These are phyloP conservation scores for Trichoderma asperelloides DNA, from an alignment of 495 filamentous ascomycete genomes.

Conservation along the genomic window DNA sequence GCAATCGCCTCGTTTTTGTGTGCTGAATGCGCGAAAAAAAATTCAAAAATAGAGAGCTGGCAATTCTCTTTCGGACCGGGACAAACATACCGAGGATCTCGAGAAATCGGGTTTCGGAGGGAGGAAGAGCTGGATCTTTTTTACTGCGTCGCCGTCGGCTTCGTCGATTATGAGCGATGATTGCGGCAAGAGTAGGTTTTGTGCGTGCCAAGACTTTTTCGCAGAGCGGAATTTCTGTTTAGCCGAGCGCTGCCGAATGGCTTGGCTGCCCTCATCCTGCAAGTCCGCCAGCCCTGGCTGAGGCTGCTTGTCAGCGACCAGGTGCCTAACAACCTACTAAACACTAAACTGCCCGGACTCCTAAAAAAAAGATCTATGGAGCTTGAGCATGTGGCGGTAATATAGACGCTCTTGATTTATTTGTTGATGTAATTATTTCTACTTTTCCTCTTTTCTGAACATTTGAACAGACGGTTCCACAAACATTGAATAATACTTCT, in stretches of 20 bases:
- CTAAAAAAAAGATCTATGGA: too few species aligned
- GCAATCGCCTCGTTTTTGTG: background rate
- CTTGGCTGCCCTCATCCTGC: background rate
- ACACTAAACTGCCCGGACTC: too few species aligned
- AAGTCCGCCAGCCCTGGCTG: background rate
- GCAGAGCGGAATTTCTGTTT: constrained; percentile 2
- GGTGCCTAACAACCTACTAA: too few species aligned
- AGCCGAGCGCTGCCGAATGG: background rate
- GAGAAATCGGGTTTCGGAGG: background rate
- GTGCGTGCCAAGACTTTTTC: constrained; percentile 14
- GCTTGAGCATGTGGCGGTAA: too few species aligned
- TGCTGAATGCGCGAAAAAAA: background rate
- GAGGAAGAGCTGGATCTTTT: background rate
- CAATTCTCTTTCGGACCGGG: background rate
- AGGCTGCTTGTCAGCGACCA: too few species aligned
- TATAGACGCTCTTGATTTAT: too few species aligned
- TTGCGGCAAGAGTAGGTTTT: constrained; percentile 10
- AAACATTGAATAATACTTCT: too few species aligned
- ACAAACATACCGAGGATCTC: background rate
- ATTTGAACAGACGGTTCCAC: too few species aligned
- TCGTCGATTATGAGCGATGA: background rate
- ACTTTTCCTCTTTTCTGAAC: too few species aligned
- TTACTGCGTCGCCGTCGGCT: constrained; percentile 7
- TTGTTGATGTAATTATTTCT: too few species aligned
- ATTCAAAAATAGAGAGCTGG: background rate